Evolutionary conservation across 1,284 basidiomycete genomes (phyloP), one percentile per base, ranked within the genome.

Genomic region (Naganishia cerealis): DNA sequence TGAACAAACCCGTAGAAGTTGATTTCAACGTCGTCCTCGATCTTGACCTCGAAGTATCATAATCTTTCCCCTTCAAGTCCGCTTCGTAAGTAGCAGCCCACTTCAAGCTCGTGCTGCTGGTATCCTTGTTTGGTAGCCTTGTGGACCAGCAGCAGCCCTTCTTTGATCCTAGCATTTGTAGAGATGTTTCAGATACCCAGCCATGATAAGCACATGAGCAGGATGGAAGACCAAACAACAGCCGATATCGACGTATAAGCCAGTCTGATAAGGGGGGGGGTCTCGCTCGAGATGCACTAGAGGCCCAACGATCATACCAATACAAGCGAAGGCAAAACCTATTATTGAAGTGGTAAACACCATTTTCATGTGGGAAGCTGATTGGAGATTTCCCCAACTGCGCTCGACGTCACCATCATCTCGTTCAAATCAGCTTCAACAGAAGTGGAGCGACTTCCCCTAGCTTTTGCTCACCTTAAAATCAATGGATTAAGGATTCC

Each of bases 281-380:
- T 79, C 75, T 15, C 52, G 29, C n/a, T 69, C 26, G 29, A 77
- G 73, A 73, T 78, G 78, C 53, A 77, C 76, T 62, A 77, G 73
- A 15, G 77, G 77, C 12, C 75, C 77, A 61, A 76, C 73, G 55
- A 76, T 77, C 66, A 77, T 76, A 33, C 76, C 77, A 26, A 73
- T 69, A 50, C 71, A 72, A 1, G 74, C 69, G 16, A 71, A 74
- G 38, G 75, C 65, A 65, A 72, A 76, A 12, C 76, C 33, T 62
- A 74, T 72, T 62, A 74, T 72, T n/a, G 72, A 75, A 1, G 75
- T 76, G 10, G 71, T 76, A 33, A 70, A 69, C 4, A 73, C 74
- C 68, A 75, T 75, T 67, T 78, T 79, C 66, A 76, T 78, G 16
- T 74, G 75, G 42, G 76, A 76, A n/a, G 75, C 76, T 12, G 76